Evolutionary conservation across 148 eudicot species (phyloP).

Genomic region (Bassia scoparia): DNA sequence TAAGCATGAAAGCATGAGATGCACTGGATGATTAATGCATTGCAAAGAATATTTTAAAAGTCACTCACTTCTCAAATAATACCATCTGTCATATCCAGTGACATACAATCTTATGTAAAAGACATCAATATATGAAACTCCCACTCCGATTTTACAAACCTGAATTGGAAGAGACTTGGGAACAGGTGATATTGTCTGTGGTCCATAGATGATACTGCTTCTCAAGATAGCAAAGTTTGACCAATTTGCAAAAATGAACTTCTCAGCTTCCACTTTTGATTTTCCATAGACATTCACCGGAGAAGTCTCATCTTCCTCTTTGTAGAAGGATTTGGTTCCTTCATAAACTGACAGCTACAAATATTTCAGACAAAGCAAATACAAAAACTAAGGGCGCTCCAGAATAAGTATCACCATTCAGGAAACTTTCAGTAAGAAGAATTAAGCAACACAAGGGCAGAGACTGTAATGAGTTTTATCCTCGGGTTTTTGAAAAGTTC

Average conservation of each 20-base stretch:
- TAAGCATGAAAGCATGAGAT: too few relatives aligned
- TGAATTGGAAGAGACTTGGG: constrained; percentile 92
- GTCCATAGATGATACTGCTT: constrained; percentile 92
- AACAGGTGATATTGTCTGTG: constrained; percentile 77
- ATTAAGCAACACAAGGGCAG: too few relatives aligned
- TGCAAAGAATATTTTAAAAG: too few relatives aligned
- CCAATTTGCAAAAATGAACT: constrained; percentile 52
- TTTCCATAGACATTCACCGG: constrained; percentile 84
- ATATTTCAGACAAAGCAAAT: constrained; percentile 20
- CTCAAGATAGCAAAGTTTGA: constrained; percentile 79
- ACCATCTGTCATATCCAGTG: not conserved
- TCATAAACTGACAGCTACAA: constrained; percentile 67
- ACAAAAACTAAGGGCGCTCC: not conserved
- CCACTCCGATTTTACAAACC: constrained; percentile 34
- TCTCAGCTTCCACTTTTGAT: constrained; percentile 84
- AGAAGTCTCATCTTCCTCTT: constrained; percentile 73
- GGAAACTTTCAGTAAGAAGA: not conserved
- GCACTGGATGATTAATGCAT: too few relatives aligned
- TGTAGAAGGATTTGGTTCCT: constrained; percentile 86
- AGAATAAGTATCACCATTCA: not conserved
- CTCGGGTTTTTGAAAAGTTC: too few relatives aligned
- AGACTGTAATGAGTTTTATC: too few relatives aligned
- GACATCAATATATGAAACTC: constrained; percentile 5
- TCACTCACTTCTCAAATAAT: not conserved
- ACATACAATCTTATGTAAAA: not conserved